These are phyloP conservation scores for Diaporthe longicolla DNA, from an alignment of 2,329 filamentous ascomycete species.

Conservation along the genomic window DNA sequence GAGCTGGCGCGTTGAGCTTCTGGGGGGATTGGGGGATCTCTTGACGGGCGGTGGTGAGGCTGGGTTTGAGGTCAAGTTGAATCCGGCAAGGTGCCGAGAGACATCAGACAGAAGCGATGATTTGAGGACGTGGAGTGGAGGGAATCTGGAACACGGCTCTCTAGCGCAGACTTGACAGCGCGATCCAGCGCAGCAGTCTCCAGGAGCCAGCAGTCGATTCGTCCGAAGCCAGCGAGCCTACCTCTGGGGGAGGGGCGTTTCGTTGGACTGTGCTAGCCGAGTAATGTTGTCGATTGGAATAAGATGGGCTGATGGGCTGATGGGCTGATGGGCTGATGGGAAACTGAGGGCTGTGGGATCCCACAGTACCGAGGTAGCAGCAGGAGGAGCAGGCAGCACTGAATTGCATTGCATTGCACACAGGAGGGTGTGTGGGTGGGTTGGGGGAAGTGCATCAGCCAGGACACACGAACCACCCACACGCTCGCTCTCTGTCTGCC, in stretches of 20 bases:
- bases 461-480: neutral
- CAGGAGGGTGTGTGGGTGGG: neutral
- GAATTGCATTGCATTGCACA: neutral
- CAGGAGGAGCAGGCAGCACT: neutral
- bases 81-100: slow-evolving; percentile 40
- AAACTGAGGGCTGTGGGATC: neutral
- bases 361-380: slow-evolving; percentile 7
- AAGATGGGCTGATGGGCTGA: slow-evolving; percentile 27
- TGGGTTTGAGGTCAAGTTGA: slow-evolving; percentile 40
- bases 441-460: neutral
- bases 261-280: slow-evolving; percentile 15
- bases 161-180: slow-evolving; percentile 23
- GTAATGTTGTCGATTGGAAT: slow-evolving; percentile 13
- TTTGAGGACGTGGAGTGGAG: slow-evolving; percentile 41
- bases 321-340: slow-evolving; percentile 12
- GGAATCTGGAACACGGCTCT: slow-evolving; percentile 33
- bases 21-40: neutral
- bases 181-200: slow-evolving; percentile 12
- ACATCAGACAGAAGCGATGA: slow-evolving; percentile 40
- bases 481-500: neutral
- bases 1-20: neutral
- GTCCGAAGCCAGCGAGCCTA: slow-evolving; percentile 14
- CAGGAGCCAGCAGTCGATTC: slow-evolving; percentile 15
- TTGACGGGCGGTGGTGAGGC: slow-evolving; percentile 25
- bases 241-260: slow-evolving; percentile 15